Base-by-base conservation (phyloP, 139 green algal species). In the Volvox africanus region DNA sequence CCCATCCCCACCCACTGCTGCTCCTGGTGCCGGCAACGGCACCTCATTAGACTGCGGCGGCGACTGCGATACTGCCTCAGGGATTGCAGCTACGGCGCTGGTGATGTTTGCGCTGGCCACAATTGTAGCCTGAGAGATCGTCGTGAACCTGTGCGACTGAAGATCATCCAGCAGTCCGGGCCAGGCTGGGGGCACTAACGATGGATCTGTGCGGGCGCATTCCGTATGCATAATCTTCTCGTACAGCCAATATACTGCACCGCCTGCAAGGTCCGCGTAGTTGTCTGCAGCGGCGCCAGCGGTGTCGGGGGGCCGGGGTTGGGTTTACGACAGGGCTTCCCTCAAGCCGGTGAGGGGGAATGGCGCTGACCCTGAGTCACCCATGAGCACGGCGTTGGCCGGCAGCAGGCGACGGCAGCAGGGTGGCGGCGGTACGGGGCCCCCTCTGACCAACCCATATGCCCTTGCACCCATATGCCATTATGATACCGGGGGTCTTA, bases 191-290 rank as follows among this genome's bases (percentile, higher is more conserved):
- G 61, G 0, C 0, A 30, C 61, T 33, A 88, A 62, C 35, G 28
- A 37, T 14, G 22, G 30, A 16, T 32, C 30, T 21, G 82, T 26
- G 13, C 17, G 13, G 28, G 80, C 28, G 80, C 80, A 87, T 55
- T 18, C 13, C 1, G 61, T 44, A 26, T 19, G 12, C 14, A 88
- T 22, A n/a, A 88, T 77, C 6, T 35, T 19, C 33, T 88, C 82
- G 82, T 88, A 78, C 61, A 78, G 61, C 82, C 82, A 88, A 30
- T 78, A 78, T 0, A 88, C 62, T 11, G 61, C 82, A 0, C 82
- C 82, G 32, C 82, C 82, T 0, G 82, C 82, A 32, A 88, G 30
- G 2, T 19, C 3, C 9, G 82, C 82, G 19, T 62, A 33, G 61
- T 88, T 88, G 32, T 61, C 82, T 88, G 82, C n/a, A 32, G 44